Conservation (phyloP, 2,329 filamentous ascomycete genomes). For the Mollisiaceae sp. region DNA sequence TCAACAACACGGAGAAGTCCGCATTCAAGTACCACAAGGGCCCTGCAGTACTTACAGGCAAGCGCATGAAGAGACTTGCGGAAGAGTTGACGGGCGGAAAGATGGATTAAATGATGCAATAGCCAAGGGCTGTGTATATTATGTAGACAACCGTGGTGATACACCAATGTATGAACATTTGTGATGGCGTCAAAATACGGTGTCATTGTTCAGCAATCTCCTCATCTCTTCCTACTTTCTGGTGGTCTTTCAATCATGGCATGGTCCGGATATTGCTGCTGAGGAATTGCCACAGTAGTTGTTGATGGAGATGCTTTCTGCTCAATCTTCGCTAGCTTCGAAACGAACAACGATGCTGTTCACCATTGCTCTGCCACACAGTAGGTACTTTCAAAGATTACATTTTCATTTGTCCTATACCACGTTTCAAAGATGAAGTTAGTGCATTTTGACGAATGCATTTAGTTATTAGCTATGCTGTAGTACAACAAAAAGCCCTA, state of each 20-base stretch:
- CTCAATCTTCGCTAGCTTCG: too few species aligned
- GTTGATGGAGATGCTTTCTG: too few species aligned
- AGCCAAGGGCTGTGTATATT: conserved; percentile 28
- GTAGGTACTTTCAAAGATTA: too few species aligned
- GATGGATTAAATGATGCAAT: conserved; percentile 45
- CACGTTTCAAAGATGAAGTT: too few species aligned
- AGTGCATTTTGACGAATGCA: too few species aligned
- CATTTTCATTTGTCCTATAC: too few species aligned
- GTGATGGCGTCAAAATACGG: conserved; percentile 3
- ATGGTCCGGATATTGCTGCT: too few species aligned
- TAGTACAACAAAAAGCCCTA: too few species aligned
- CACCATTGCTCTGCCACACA: too few species aligned
- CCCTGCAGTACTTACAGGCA: conserved; percentile 50
- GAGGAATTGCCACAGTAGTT: too few species aligned
- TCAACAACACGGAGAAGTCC: conserved; percentile 41
- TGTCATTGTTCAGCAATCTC: background rate
- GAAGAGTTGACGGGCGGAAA: conserved; percentile 73
- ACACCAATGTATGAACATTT: conserved; percentile 27
- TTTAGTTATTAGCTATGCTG: too few species aligned
- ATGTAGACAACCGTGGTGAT: conserved; percentile 11
- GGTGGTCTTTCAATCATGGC: background rate
- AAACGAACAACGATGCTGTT: too few species aligned
- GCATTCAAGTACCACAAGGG: conserved; percentile 42
- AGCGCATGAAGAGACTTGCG: conserved; percentile 66
- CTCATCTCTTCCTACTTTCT: background rate